Base-by-base conservation (phyloP, 805 yeast genomes). In the Candida peoriensis region DNA sequence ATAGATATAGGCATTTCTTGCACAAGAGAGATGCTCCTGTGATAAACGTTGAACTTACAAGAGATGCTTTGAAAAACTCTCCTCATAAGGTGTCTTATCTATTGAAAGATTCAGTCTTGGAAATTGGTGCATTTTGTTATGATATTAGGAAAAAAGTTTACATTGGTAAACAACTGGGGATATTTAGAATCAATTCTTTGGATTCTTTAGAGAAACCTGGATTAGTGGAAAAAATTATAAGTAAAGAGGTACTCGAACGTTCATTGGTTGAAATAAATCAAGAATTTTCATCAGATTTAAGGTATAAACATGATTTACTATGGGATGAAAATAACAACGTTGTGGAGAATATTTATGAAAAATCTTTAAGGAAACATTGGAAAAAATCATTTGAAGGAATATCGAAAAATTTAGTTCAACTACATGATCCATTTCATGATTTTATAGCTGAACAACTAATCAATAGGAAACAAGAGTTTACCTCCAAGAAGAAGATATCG, bases 261-360 rank as follows among this genome's bases (percentile, higher is more conserved):
- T 61, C 64, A 7, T 48, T 64, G 14, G 40, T 47, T 10, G 71
- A 66, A 36, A 72, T 81, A 37, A 60, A 61, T 2, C 66, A 64
- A 22, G 39, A 55, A 10, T 44, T 61, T 5, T 60, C 64, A 1
- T 46, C 67, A 15, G 81, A 74, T 6, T 60, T 86, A n/a, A 63
- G 74, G 50, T 62, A 69, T 12, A 77, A 77, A 19, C 95, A 87
- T 46, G 81, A 87, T 43, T 72, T 79, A 18, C 60, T 89, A 18
- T 89, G 97, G 97, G 93, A 95, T 6, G 95, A 89, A 54, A 88
- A 88, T 55, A 95, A 94, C 22, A 89, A 82, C 51, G 87, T 81
- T 44, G 73, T 89, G 21, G 77, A 88, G 4, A 79, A 78, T 50
- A 83, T 87, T 13, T 88, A 87, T 60, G 84, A 60, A 6, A 58